These are phyloP conservation scores for Vaccinium macrocarpon DNA, from an alignment of 148 eudicot species.

Conservation along the genomic window DNA sequence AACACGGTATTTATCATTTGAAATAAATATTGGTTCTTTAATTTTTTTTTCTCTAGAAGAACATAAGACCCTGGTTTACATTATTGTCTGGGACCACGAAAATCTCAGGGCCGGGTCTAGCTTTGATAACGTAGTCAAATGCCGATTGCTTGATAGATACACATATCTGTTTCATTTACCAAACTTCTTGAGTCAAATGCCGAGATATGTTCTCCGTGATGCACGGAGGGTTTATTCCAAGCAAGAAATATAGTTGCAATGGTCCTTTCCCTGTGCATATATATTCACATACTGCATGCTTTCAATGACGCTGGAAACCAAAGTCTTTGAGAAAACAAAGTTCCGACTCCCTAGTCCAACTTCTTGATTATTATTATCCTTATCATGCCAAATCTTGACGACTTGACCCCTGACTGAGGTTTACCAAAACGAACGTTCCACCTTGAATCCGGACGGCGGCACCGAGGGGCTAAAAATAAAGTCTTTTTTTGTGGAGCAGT, in stretches of 20 bases:
- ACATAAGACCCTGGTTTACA: too few relatives aligned
- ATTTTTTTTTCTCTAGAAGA: too few relatives aligned
- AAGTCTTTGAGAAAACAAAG: not conserved
- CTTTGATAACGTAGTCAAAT: not conserved
- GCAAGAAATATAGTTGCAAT: not conserved
- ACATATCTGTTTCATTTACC: not conserved
- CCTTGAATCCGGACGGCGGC: too few relatives aligned
- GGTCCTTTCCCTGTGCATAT: not conserved
- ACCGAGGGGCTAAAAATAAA: too few relatives aligned
- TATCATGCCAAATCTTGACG: not conserved
- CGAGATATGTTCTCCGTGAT: not conserved
- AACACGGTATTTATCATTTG: too few relatives aligned
- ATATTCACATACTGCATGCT: not conserved
- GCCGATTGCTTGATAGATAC: not conserved
- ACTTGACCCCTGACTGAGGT: too few relatives aligned
- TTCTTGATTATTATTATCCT: not conserved
- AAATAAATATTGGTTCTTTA: too few relatives aligned
- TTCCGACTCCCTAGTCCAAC: not conserved
- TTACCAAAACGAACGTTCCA: too few relatives aligned
- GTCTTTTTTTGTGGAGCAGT: too few relatives aligned
- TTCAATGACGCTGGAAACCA: not conserved
- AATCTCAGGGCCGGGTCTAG: too few relatives aligned
- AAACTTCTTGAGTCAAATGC: not conserved
- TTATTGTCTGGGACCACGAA: too few relatives aligned
- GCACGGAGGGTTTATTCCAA: not conserved